A percentile compares a stretch with the other conserved stretches of the same genome.
phyloP scores from a whole-genome alignment of 768 basidiomycete species.

The Gyrodon lividus region DNA sequence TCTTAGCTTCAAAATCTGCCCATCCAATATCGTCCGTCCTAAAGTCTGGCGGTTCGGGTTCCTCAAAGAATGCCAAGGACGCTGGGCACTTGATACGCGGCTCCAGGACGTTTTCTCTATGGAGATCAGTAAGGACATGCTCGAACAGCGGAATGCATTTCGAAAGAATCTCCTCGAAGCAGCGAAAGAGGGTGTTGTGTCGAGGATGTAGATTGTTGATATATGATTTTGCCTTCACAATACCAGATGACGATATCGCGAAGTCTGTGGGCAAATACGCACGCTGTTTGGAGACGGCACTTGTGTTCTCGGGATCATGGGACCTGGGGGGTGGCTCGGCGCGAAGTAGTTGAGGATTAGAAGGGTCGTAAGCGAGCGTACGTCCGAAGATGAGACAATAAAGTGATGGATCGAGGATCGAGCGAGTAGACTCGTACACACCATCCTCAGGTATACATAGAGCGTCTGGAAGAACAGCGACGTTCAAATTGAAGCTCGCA shows the following conservation, averaged over 20 bases:
- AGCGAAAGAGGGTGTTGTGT: constrained; percentile 30
- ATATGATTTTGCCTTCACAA: constrained; percentile 42
- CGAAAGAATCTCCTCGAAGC: constrained; percentile 35
- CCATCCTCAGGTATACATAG: constrained; percentile 1
- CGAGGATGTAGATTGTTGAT: constrained; percentile 52
- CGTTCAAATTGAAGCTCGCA: constrained; percentile 18
- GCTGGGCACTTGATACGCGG: constrained; percentile 44
- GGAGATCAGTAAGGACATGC: constrained; percentile 50
- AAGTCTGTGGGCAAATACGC: constrained; percentile 47
- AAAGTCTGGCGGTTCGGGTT: constrained; percentile 47
- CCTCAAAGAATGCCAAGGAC: constrained; percentile 45
- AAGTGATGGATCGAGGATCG: constrained; percentile 42
- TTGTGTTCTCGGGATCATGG: constrained; percentile 28
- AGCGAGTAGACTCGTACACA: constrained; percentile 21
- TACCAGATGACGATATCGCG: constrained; percentile 31
- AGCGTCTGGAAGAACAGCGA: constrained; percentile 22
- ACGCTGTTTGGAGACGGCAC: constrained; percentile 40
- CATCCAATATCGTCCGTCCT: constrained; percentile 52
- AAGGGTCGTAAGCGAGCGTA: constrained; percentile 36
- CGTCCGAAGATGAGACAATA: constrained; percentile 41
- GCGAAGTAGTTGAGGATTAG: constrained; percentile 14
- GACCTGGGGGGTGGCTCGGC: constrained; percentile 30
- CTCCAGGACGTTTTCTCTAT: constrained; percentile 44
- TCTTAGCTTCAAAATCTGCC: constrained; percentile 40
- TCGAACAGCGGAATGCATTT: constrained; percentile 50